Evolutionary conservation across 2,329 filamentous ascomycete genomes (phyloP), one percentile per base, ranked within the genome.

Genomic region (Dothidotthia symphoricarpi): DNA sequence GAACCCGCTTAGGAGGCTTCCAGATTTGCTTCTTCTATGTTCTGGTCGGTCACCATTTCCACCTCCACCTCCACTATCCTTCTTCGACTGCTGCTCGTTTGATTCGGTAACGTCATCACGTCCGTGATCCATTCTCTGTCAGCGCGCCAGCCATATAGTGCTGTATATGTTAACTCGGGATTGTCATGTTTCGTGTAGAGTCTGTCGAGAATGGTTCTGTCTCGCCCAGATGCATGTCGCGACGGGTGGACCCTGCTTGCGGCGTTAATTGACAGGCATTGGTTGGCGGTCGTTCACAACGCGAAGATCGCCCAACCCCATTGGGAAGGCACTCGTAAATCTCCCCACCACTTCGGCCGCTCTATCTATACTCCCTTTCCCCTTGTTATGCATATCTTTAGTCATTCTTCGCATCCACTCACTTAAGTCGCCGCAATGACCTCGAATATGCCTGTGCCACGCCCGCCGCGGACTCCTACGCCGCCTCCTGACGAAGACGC

Each of bases 1-100:
- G 36, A 91, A 72, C 48, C 77, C 80, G 27, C 83, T 83, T 19
- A 91, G 70, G 28, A 90, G 72, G 42, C 80, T 79, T 24, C 80
- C 80, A 16, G 81, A 85, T 34, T 78, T 67, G 53, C 69, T 80
- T 60, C 79, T 73, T 57, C 70, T 72, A 63, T 79, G 50, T 16
- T 44, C 43, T 29, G 34, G 38, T 25, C 26, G 31, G 28, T 32
- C 32, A 11, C 31, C 34, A 9, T 9, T 22, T 22, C 19, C 19
- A 22, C 12, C 12, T 6, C 14, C 26, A 5, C 12, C 12, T 6
- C 14, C 26, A 5, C 11, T 28, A 11, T 28, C 26, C 12, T 6
- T 11, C 6, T 11, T 11, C 5, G 6, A 5, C 12, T 28, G 26
- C 14, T 28, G 19, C 19, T 9, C 19, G 9, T 9, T 5, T 9